Conservation (phyloP, 164 flowering plant genomes). For the Cinnamomum micranthum region DNA sequence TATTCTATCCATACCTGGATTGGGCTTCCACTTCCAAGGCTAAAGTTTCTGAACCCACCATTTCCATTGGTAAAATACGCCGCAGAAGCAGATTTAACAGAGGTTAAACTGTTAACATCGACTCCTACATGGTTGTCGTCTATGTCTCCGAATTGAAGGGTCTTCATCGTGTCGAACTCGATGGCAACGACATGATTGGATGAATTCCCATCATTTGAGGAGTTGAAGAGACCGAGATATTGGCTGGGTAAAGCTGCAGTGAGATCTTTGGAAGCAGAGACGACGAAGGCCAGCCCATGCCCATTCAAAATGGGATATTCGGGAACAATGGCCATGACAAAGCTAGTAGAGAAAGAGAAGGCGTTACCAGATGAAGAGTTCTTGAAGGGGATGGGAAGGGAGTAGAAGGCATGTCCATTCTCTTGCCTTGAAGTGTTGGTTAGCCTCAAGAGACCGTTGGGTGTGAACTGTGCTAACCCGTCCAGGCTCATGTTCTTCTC, state of each 20-base stretch:
- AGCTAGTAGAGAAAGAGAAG: conserved; percentile 26
- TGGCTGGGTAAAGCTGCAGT: not conserved
- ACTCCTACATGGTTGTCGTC: not conserved
- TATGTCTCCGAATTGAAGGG: not conserved
- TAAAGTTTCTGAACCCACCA: not conserved
- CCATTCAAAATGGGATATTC: not conserved
- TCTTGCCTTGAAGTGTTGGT: not conserved
- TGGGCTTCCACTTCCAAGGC: not conserved
- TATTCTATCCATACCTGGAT: not conserved
- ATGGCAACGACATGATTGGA: conserved; percentile 7
- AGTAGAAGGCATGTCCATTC: conserved; percentile 2
- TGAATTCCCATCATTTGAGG: not conserved
- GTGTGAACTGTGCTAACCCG: not conserved
- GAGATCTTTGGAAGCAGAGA: not conserved
- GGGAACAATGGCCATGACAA: conserved; percentile 18
- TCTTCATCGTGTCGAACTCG: conserved; percentile 4
- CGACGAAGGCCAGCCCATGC: conserved; percentile 1
- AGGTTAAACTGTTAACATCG: not conserved
- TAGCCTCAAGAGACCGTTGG: not conserved
- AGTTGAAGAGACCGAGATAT: conserved; percentile 4
- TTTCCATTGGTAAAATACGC: not conserved
- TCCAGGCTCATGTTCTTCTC: not conserved
- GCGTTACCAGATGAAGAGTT: conserved; percentile 5
- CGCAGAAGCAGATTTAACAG: not conserved
- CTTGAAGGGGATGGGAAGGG: conserved; percentile 4